A percentile compares a stretch with the other conserved stretches of the same genome.
These are phyloP conservation scores for Neurospora sp. DNA, from an alignment of 495 filamentous ascomycete genomes.

Conservation along the genomic window DNA sequence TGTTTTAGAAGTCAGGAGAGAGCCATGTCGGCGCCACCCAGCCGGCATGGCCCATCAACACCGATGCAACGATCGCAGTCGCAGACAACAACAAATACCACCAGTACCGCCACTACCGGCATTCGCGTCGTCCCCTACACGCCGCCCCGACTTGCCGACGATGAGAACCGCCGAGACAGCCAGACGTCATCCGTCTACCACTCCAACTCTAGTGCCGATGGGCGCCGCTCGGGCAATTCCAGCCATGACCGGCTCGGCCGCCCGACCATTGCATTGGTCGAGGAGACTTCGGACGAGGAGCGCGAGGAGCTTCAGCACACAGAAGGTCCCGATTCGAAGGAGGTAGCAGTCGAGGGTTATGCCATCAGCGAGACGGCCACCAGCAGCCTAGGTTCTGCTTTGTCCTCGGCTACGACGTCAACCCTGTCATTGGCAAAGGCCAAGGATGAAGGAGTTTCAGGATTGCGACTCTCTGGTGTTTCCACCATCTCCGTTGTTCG, in stretches of 20 bases:
- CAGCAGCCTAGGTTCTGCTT: constrained; percentile 25
- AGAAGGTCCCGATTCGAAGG: neutral
- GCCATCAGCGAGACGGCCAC: constrained; percentile 1
- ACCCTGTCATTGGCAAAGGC: constrained; percentile 29
- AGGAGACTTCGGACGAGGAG: neutral
- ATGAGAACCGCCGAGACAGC: constrained; percentile 22
- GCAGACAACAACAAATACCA: constrained; percentile 35
- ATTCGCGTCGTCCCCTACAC: constrained; percentile 46
- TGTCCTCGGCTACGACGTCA: constrained; percentile 24
- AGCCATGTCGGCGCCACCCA: constrained; percentile 28
- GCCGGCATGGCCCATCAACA: constrained; percentile 23
- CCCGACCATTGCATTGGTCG: neutral
- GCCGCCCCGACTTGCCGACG: constrained; percentile 29
- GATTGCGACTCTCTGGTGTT: constrained; percentile 31
- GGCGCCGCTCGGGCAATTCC: constrained; percentile 14
- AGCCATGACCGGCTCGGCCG: constrained; percentile 6
- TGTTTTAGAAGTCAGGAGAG: constrained; percentile 11
- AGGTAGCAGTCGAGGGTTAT: constrained; percentile 12
- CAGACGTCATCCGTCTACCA: constrained; percentile 20
- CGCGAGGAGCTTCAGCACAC: neutral
- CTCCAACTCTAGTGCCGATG: constrained; percentile 1
- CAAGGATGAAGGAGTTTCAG: constrained; percentile 36
- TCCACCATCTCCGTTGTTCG: constrained; percentile 17
- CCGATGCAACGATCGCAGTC: constrained; percentile 49
- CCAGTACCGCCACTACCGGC: constrained; percentile 6